Evolutionary conservation across 441 rosid genomes (phyloP).

Genomic region (Euphorbia schlechtendalii): DNA sequence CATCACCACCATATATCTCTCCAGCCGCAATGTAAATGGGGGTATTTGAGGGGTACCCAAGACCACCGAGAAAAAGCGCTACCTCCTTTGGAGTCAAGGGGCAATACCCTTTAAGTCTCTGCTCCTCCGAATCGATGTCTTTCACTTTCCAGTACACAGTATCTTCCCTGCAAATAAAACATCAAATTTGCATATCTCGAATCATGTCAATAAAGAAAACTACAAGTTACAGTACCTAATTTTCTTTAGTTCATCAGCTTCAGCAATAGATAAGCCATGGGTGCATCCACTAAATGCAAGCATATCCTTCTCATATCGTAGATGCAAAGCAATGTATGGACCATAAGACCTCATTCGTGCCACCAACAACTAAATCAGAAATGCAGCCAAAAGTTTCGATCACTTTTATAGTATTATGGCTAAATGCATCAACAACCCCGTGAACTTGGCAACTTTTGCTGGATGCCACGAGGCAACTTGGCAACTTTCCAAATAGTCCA

Average conservation of each 20-base stretch:
- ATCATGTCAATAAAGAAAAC: neutral
- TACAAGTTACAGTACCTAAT: constrained; percentile 49
- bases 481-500: too few species aligned
- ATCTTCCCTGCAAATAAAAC: constrained; percentile 46
- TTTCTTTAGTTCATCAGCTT: constrained; percentile 78
- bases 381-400: too few species aligned
- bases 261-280: constrained; percentile 65
- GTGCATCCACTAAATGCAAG: constrained; percentile 94
- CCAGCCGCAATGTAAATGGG: constrained; percentile 93
- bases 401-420: too few species aligned
- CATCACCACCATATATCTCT: constrained; percentile 82
- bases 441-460: too few species aligned
- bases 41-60: constrained; percentile 73
- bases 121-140: constrained; percentile 72
- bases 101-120: constrained; percentile 82
- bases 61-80: constrained; percentile 67
- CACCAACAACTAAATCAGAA: constrained; percentile 62
- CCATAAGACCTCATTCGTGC: constrained; percentile 89
- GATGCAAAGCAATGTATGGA: constrained; percentile 71
- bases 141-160: constrained; percentile 84
- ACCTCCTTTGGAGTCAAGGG: constrained; percentile 95
- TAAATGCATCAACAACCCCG: too few species aligned
- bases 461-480: too few species aligned
- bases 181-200: constrained; percentile 11
- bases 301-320: constrained; percentile 95